phyloP scores from a whole-genome alignment of 179 eudicot species.

The Kewa caespitosa region DNA sequence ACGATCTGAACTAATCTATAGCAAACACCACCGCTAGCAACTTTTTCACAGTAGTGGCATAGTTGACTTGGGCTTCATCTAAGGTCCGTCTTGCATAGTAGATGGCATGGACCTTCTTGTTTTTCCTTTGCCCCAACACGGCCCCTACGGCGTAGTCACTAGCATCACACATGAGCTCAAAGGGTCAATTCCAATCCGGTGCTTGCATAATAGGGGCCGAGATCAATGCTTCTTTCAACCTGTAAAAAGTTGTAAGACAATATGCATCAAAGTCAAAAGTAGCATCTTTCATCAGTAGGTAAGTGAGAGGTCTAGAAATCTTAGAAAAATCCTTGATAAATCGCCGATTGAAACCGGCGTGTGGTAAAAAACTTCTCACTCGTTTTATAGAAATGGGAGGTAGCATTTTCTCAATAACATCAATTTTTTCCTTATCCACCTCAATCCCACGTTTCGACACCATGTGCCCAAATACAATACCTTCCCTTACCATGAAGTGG shows the following conservation, averaged over 20 bases:
- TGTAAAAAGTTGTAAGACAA: neutral
- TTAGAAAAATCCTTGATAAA: neutral
- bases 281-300: neutral
- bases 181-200: neutral
- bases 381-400: neutral
- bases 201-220: neutral
- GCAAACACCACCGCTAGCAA: neutral
- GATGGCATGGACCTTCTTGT: neutral
- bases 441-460: neutral
- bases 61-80: neutral
- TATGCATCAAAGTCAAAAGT: neutral
- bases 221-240: neutral
- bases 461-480: neutral
- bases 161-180: neutral
- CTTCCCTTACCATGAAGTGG: neutral
- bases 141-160: neutral
- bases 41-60: neutral
- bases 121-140: neutral
- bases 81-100: neutral
- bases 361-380: neutral
- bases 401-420: neutral
- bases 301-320: neutral
- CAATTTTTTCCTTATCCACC: neutral
- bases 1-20: neutral
- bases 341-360: neutral